phyloP scores from a whole-genome alignment of 805 yeast genomes.

The Vanderwaltozyma polyspora region DNA sequence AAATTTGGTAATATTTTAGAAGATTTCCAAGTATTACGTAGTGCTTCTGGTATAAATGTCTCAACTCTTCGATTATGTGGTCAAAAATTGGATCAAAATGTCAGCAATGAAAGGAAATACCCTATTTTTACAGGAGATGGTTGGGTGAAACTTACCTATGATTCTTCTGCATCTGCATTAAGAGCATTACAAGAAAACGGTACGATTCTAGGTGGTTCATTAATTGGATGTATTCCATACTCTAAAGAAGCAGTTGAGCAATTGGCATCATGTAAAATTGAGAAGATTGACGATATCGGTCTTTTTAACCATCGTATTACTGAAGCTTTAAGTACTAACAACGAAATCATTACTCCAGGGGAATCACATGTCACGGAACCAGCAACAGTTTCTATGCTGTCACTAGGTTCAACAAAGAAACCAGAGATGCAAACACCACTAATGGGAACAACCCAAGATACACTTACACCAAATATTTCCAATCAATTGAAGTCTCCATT shows the following conservation, averaged over 20 bases:
- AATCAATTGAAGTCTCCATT: slow-evolving; percentile 1
- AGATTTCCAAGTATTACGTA: slow-evolving; percentile 43
- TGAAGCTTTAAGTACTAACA: not conserved
- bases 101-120: slow-evolving; percentile 23
- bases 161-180: slow-evolving; percentile 59
- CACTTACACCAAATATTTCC: not conserved
- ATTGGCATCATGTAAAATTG: slow-evolving; percentile 32
- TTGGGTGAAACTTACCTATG: slow-evolving; percentile 87
- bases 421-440: not conserved
- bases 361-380: not conserved
- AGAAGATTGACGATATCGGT: slow-evolving; percentile 22
- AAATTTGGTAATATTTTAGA: slow-evolving; percentile 75
- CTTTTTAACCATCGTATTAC: slow-evolving; percentile 5
- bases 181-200: slow-evolving; percentile 86
- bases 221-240: slow-evolving; percentile 63
- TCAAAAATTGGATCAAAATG: not conserved
- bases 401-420: not conserved
- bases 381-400: not conserved
- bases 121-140: slow-evolving; percentile 79
- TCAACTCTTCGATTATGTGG: slow-evolving; percentile 17
- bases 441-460: not conserved
- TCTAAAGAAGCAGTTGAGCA: slow-evolving; percentile 50
- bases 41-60: slow-evolving; percentile 23
- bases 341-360: not conserved
- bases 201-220: slow-evolving; percentile 48